Conservation (phyloP, 768 basidiomycete genomes). For the Termitomyces sp. region DNA sequence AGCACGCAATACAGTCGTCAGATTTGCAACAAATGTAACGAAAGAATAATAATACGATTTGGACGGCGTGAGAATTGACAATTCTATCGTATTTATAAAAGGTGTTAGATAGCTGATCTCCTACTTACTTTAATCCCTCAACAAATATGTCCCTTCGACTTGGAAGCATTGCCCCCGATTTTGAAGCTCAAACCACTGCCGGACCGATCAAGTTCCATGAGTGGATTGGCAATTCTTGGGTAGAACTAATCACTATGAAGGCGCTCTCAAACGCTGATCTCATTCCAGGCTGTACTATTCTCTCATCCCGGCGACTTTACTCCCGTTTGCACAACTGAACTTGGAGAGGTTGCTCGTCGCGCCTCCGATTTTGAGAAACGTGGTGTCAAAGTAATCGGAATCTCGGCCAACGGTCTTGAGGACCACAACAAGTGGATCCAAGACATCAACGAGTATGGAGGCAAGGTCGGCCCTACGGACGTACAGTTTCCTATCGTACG, state of each 20-base stretch:
- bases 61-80: conserved; percentile 57
- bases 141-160: conserved; percentile 59
- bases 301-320: conserved; percentile 94
- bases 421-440: conserved; percentile 87
- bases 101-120: background rate
- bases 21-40: conserved; percentile 16
- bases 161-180: conserved; percentile 88
- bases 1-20: conserved; percentile 46
- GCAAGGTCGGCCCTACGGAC: conserved; percentile 63
- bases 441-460: conserved; percentile 83
- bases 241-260: conserved; percentile 28
- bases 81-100: conserved; percentile 39
- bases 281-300: conserved; percentile 76
- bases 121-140: background rate
- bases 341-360: conserved; percentile 92
- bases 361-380: conserved; percentile 81
- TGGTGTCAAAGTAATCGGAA: conserved; percentile 89
- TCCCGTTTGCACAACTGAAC: conserved; percentile 96
- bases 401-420: conserved; percentile 86
- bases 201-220: conserved; percentile 92
- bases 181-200: conserved; percentile 83
- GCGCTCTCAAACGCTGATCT: conserved; percentile 4
- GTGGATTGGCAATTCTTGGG: conserved; percentile 89
- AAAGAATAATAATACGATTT: background rate
- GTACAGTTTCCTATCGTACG: conserved; percentile 91